These are phyloP conservation scores for Rhodotorula diobovata DNA, from an alignment of 768 basidiomycete genomes.

Conservation along the genomic window DNA sequence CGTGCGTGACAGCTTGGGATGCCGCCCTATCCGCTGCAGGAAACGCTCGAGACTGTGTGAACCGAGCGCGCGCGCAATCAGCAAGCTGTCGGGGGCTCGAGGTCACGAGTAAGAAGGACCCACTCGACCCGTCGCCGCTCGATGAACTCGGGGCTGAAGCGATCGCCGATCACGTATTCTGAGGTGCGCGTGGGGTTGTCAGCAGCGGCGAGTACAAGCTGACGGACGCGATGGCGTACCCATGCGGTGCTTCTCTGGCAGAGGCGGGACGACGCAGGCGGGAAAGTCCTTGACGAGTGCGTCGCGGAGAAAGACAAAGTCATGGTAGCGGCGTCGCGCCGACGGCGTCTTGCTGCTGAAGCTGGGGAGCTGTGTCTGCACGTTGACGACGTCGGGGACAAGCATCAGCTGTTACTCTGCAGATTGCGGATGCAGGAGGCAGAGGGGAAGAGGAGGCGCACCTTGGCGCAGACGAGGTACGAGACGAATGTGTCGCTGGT, in stretches of 20 bases:
- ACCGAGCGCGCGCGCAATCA: neutral
- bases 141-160: conserved; percentile 96
- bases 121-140: conserved; percentile 65
- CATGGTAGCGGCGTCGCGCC: conserved; percentile 84
- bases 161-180: conserved; percentile 97
- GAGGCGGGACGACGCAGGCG: conserved; percentile 92
- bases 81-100: neutral
- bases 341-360: conserved; percentile 72
- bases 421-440: neutral
- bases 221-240: conserved; percentile 56
- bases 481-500: conserved; percentile 97
- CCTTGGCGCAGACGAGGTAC: conserved; percentile 84
- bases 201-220: neutral
- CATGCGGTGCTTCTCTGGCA: conserved; percentile 93
- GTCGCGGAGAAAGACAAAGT: conserved; percentile 89
- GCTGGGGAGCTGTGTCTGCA: conserved; percentile 86
- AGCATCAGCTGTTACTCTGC: too few relatives aligned
- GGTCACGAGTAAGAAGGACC: neutral
- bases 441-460: conserved; percentile 47
- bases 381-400: too few relatives aligned
- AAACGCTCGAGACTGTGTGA: conserved; percentile 77
- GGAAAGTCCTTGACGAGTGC: conserved; percentile 87
- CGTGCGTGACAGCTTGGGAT: conserved; percentile 87
- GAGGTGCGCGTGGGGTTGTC: neutral
- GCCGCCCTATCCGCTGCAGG: conserved; percentile 79